Base-by-base conservation (phyloP, 352 stramenopile species). In the Globisporangium paddicum region DNA sequence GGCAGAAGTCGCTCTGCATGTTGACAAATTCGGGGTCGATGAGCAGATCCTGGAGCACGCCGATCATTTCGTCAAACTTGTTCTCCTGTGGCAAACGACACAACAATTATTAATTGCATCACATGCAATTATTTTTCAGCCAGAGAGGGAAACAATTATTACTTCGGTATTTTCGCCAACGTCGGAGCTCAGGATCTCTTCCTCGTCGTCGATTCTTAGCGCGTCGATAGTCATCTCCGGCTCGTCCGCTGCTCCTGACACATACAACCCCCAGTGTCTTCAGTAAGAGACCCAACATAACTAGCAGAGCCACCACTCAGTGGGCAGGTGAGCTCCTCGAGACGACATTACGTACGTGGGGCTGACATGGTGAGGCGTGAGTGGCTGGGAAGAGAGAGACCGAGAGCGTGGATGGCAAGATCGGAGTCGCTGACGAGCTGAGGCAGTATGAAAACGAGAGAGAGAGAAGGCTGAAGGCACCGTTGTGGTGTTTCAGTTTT, bases 41-140 rank as follows among this genome's bases (percentile, higher is more conserved):
- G 19, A 95, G 66, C 16, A 92, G 73, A 47, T 95, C 78, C 45
- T 92, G 83, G 23, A 92, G 68, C 37, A 82, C 76, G 32, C 78
- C 82, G 41, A 91, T 90, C 77, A 89, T 90, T 51, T 90, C 67
- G 45, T 95, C 85, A 44, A 95, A 87, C 42, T 89, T 79, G 54
- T 71, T 69, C 56, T 92, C 74, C 69, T 84, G 45, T 37, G 25
- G 16, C 9, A 47, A 7, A 13, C n/a, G n/a, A n/a, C n/a, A n/a
- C n/a, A n/a, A n/a, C n/a, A n/a, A n/a, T n/a, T n/a, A n/a, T n/a
- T n/a, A n/a, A n/a, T n/a, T n/a, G n/a, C n/a, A n/a, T n/a, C n/a
- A n/a, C n/a, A 32, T 32, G 28, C 28, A 32, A n/a, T n/a, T 32
- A 32, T 32, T 32, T 32, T 32, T 32, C n/a, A 32, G 28, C 28